phyloP scores from a whole-genome alignment of 345 rosid species.

The Populus nigra region DNA sequence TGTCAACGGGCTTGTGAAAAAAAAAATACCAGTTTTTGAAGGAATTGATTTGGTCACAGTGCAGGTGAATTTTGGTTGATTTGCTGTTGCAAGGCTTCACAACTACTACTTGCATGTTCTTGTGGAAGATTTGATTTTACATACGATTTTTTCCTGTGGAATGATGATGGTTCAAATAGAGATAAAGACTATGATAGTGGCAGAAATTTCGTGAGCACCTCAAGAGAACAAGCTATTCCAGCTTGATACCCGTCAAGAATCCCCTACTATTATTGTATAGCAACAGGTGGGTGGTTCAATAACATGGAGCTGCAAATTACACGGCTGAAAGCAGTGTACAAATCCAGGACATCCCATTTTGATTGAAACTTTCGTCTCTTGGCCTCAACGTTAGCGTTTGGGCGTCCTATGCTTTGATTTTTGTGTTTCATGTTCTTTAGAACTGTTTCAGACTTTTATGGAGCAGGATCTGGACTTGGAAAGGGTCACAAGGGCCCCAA shows the following conservation, averaged over 20 bases:
- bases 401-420: background rate
- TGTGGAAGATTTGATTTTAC: background rate
- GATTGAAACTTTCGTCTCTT: too few relatives aligned
- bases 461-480: background rate
- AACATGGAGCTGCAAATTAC: background rate
- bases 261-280: too few relatives aligned
- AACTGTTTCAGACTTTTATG: too few relatives aligned
- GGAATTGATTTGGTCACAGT: background rate
- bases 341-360: too few relatives aligned
- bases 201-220: background rate
- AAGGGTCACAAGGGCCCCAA: too few relatives aligned
- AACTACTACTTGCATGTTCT: background rate
- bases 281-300: background rate
- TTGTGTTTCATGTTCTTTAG: background rate
- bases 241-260: too few relatives aligned
- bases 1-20: slow-evolving; percentile 1
- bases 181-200: background rate
- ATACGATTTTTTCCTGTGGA: background rate
- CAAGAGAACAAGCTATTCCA: background rate
- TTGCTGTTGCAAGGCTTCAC: background rate
- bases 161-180: background rate
- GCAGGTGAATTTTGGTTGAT: background rate
- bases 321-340: background rate
- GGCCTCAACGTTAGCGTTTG: too few relatives aligned
- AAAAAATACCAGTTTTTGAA: background rate